These are phyloP conservation scores for Salix dunnii DNA, from an alignment of 345 rosid genomes.

Conservation along the genomic window DNA sequence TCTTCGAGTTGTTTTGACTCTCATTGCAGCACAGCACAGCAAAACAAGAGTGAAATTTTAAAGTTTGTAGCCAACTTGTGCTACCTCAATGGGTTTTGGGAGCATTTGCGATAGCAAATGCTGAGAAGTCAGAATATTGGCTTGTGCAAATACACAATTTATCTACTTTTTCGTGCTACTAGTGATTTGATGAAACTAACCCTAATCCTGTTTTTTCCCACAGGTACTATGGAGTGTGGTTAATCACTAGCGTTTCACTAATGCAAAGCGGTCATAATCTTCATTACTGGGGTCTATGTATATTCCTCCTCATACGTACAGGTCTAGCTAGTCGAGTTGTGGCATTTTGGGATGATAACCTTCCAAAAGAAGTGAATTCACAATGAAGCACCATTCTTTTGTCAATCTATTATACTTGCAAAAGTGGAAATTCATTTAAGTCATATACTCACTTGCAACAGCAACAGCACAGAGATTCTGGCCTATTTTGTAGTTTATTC, in stretches of 20 bases:
- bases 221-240: constrained; percentile 92
- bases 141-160: background rate
- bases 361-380: constrained; percentile 58
- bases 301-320: constrained; percentile 47
- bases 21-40: constrained; percentile 71
- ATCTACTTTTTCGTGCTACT: background rate
- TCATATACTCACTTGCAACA: background rate
- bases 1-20: constrained; percentile 93
- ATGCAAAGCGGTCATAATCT: constrained; percentile 56
- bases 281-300: constrained; percentile 52
- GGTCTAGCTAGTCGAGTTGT: constrained; percentile 48
- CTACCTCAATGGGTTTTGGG: constrained; percentile 90
- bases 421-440: background rate
- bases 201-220: background rate
- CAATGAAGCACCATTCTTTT: background rate
- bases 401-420: background rate
- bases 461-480: background rate
- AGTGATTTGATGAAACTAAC: background rate
- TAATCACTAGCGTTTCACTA: constrained; percentile 69
- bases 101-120: constrained; percentile 79
- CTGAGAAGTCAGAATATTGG: constrained; percentile 47
- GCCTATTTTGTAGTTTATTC: background rate
- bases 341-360: constrained; percentile 62
- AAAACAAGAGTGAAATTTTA: constrained; percentile 30
- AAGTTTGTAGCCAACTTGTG: constrained; percentile 50